Base-by-base conservation (phyloP, 1,139 yeast genomes). In the Pichia sp. region DNA sequence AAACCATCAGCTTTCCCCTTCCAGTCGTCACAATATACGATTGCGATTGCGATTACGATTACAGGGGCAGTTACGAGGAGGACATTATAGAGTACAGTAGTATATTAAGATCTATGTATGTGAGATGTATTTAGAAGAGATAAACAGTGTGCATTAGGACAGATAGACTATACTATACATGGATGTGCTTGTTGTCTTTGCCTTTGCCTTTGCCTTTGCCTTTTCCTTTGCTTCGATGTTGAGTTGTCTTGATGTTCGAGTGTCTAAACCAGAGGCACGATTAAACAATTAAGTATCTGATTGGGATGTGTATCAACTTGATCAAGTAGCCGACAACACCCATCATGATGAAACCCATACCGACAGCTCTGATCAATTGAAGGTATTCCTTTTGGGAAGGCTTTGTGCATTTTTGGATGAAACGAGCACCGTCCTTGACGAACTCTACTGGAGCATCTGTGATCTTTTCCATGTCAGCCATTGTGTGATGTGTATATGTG, bases 291-390 rank as follows among this genome's bases (percentile, higher is more conserved):
- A 91, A 82, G 73, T 90, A 94, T 75, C 98, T 86, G 73, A 91
- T 90, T 66, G 99, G 99, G 63, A 91, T 91, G 72, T 91, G 99
- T 63, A 91, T 79, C 67, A 91, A 79, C 74, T 93, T 93, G 71
- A 93, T 95, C 62, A 84, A 87, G 72, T 90, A 93, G 51, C 99
- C 99, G 62, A 93, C 95, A 62, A 89, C 86, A 63, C 99, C 99
- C 93, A 93, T 94, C 81, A 91, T 91, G 60, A 91, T 73, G 71
- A 91, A 93, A 60, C 99, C 99, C 58, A 90, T 78, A 62, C 98
- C 98, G 50, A 93, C 98, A 48, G 98, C 97, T 72, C 93, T 85
- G 58, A 93, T 79, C 65, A 91, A 87, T 70, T 86, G 85, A 53
- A 83, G 62, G 75, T 87, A 91, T 73, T 93, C 99, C 69, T 85